Percentiles rank a stretch among this genome's conserved stretches.
phyloP scores from a whole-genome alignment of 2,329 filamentous ascomycete species.

The Ophiostoma populinum region DNA sequence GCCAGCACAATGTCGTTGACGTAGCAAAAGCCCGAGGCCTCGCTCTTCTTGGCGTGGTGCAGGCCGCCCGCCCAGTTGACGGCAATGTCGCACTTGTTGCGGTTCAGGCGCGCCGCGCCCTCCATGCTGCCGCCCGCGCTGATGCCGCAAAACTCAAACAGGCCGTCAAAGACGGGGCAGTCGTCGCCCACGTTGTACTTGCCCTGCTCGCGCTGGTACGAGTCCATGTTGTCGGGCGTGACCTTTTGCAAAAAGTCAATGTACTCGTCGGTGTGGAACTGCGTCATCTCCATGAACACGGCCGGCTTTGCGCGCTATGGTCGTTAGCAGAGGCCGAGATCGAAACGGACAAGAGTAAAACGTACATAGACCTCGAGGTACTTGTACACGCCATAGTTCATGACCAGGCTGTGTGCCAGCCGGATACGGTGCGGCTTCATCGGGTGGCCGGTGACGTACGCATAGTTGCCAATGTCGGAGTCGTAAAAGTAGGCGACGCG shows the following conservation, averaged over 20 bases:
- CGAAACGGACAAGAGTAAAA: constrained; percentile 4
- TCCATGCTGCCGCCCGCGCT: constrained; percentile 91
- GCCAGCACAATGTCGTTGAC: constrained; percentile 95
- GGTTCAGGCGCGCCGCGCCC: constrained; percentile 75
- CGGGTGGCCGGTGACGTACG: constrained; percentile 88
- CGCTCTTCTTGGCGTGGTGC: constrained; percentile 93
- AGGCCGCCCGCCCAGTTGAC: constrained; percentile 97
- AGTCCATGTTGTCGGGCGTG: constrained; percentile 96
- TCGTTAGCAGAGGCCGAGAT: constrained; percentile 13
- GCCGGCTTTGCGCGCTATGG: constrained; percentile 66
- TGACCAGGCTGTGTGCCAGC: constrained; percentile 84
- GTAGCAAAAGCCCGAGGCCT: constrained; percentile 95
- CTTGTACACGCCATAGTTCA: constrained; percentile 90
- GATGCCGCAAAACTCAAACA: constrained; percentile 93
- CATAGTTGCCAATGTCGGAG: constrained; percentile 94
- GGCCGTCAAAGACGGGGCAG: constrained; percentile 90
- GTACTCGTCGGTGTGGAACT: constrained; percentile 91
- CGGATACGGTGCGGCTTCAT: constrained; percentile 98
- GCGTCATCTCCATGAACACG: constrained; percentile 73
- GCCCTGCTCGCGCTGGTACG: constrained; percentile 73
- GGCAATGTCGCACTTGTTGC: constrained; percentile 86
- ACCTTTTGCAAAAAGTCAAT: constrained; percentile 91
- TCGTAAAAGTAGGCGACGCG: constrained; percentile 98
- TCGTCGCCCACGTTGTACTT: constrained; percentile 95
- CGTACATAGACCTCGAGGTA: constrained; percentile 92